Conservation (phyloP, 441 rosid genomes). For the Populus trichocarpa region DNA sequence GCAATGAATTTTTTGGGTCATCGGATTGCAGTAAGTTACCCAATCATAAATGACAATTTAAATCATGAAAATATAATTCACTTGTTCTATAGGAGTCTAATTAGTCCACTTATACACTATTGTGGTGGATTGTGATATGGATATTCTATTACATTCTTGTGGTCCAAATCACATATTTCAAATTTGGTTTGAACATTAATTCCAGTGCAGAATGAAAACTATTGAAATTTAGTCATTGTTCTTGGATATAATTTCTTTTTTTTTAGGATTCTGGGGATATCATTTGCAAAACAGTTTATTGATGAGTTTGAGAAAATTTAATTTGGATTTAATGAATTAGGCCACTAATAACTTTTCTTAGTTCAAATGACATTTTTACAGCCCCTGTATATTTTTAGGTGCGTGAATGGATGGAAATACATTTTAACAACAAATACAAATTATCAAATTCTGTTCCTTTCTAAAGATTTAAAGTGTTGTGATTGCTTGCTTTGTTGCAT, state of each 20-base stretch:
- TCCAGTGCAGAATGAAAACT: not conserved
- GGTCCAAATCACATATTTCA: not conserved
- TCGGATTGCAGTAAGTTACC: not conserved
- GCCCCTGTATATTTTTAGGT: not conserved
- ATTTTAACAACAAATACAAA: not conserved
- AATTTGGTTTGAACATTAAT: not conserved
- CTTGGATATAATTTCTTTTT: no score
- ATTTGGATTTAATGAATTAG: not conserved
- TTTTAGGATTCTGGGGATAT: not conserved
- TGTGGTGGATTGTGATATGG: not conserved
- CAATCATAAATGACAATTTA: not conserved
- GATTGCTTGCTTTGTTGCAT: not conserved
- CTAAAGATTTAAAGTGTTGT: not conserved
- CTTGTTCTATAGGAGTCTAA: not conserved
- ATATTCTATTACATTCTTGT: not conserved
- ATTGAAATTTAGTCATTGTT: not conserved
- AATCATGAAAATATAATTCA: not conserved
- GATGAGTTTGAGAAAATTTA: not conserved
- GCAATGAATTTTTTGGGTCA: not conserved
- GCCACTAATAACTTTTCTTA: not conserved
- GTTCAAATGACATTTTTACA: not conserved
- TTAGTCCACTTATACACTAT: not conserved
- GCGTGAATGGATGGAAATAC: not conserved
- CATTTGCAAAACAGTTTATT: not conserved
- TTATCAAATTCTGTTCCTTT: not conserved